A percentile compares a stretch with the other conserved stretches of the same genome.
phyloP scores from a whole-genome alignment of 164 flowering plant species.

The Berberis thunbergii region DNA sequence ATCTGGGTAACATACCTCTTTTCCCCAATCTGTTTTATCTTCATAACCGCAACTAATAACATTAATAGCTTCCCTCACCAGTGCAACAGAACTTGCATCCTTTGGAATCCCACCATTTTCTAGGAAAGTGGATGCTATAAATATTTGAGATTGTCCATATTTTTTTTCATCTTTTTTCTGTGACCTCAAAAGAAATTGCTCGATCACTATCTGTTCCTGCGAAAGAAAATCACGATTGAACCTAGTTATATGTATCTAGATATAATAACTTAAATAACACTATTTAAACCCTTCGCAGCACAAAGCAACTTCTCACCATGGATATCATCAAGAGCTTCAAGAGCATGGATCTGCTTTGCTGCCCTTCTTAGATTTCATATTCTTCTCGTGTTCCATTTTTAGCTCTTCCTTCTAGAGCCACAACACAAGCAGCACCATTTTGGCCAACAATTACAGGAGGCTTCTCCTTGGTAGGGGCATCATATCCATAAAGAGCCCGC shows the following conservation, averaged over 20 bases:
- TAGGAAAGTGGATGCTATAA: slow-evolving; percentile 46
- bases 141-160: slow-evolving; percentile 62
- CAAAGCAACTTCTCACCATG: slow-evolving; percentile 34
- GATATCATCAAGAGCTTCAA: slow-evolving; percentile 54
- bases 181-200: slow-evolving; percentile 32
- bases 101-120: slow-evolving; percentile 53
- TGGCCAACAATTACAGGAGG: slow-evolving; percentile 69
- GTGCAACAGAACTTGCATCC: slow-evolving; percentile 35
- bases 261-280: neutral
- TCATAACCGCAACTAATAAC: slow-evolving; percentile 79
- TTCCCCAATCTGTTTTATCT: slow-evolving; percentile 78
- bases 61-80: slow-evolving; percentile 63
- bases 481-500: slow-evolving; percentile 71
- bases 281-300: neutral
- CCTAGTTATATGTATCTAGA: neutral
- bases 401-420: slow-evolving; percentile 38
- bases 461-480: slow-evolving; percentile 59
- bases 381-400: neutral
- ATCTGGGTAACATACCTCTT: slow-evolving; percentile 34
- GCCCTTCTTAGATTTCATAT: slow-evolving; percentile 26
- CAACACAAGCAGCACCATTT: slow-evolving; percentile 66
- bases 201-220: slow-evolving; percentile 36
- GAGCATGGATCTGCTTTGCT: slow-evolving; percentile 51
- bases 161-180: slow-evolving; percentile 49
- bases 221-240: neutral